phyloP scores from a whole-genome alignment of 768 basidiomycete genomes.

The Lactarius akahatsu region DNA sequence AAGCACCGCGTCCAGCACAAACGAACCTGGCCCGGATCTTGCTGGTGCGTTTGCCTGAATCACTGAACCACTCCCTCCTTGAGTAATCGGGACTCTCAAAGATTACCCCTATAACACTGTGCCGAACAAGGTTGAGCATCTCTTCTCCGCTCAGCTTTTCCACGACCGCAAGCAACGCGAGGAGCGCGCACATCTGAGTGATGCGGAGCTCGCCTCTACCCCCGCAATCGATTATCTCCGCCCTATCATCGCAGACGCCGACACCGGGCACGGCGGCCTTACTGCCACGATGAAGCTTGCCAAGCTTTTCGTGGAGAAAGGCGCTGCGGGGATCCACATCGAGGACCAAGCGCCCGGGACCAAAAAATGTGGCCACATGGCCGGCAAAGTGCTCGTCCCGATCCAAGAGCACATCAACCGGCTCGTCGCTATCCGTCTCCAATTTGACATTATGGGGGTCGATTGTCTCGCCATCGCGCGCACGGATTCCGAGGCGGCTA shows the following conservation, averaged over 20 bases:
- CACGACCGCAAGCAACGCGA: conserved; percentile 97
- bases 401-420: conserved; percentile 98
- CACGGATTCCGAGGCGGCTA: conserved; percentile 97
- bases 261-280: conserved; percentile 96
- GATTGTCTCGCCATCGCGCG: conserved; percentile 91
- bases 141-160: conserved; percentile 98
- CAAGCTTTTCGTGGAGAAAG: conserved; percentile 98
- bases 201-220: conserved; percentile 66
- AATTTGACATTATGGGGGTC: conserved; percentile 98
- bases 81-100: conserved; percentile 33
- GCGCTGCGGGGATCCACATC: conserved; percentile 96
- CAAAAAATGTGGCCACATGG: conserved; percentile 96
- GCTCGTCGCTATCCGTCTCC: conserved; percentile 92
- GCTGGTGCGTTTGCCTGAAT: conserved; percentile 59
- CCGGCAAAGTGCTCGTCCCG: conserved; percentile 94
- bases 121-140: conserved; percentile 96
- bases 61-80: neutral
- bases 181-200: conserved; percentile 65
- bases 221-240: conserved; percentile 86
- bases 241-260: conserved; percentile 94
- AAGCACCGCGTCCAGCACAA: conserved; percentile 88
- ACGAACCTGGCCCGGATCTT: conserved; percentile 98
- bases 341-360: conserved; percentile 98
- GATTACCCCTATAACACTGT: conserved; percentile 99
- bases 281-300: conserved; percentile 99